Conservation (phyloP, 176 grass and related monocot species). For the Pontederia crassipes region DNA sequence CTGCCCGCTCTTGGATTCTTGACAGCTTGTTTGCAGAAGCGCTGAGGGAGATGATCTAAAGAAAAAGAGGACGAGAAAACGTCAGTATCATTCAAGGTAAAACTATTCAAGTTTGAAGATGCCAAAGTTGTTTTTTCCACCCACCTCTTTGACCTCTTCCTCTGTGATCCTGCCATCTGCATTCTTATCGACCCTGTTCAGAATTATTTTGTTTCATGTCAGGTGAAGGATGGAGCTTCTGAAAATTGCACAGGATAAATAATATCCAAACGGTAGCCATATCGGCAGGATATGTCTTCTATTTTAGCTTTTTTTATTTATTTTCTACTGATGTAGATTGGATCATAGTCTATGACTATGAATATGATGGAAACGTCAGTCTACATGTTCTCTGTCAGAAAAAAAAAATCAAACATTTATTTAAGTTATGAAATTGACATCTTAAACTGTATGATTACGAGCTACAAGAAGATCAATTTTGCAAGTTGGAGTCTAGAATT, state of each 20-base stretch:
- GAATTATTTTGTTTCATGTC: not conserved
- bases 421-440: too few species aligned
- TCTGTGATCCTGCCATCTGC: constrained; percentile 73
- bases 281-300: too few species aligned
- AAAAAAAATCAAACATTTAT: too few species aligned
- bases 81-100: not conserved
- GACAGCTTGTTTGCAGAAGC: constrained; percentile 87
- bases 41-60: constrained; percentile 73
- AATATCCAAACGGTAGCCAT: too few species aligned
- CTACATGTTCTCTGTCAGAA: too few species aligned
- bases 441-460: too few species aligned
- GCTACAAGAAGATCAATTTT: too few species aligned
- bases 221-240: not conserved
- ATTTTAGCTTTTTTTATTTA: too few species aligned
- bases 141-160: constrained; percentile 84
- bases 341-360: too few species aligned
- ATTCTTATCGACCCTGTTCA: constrained; percentile 86
- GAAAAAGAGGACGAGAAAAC: constrained; percentile 9
- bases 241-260: not conserved
- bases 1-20: constrained; percentile 78
- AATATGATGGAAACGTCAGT: too few species aligned
- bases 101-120: not conserved
- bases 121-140: not conserved
- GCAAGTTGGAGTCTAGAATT: too few species aligned
- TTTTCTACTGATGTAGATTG: too few species aligned